Evolutionary conservation across 2,329 filamentous ascomycete genomes (phyloP).

Genomic region (Nothophaeocryptopus gaeumannii): DNA sequence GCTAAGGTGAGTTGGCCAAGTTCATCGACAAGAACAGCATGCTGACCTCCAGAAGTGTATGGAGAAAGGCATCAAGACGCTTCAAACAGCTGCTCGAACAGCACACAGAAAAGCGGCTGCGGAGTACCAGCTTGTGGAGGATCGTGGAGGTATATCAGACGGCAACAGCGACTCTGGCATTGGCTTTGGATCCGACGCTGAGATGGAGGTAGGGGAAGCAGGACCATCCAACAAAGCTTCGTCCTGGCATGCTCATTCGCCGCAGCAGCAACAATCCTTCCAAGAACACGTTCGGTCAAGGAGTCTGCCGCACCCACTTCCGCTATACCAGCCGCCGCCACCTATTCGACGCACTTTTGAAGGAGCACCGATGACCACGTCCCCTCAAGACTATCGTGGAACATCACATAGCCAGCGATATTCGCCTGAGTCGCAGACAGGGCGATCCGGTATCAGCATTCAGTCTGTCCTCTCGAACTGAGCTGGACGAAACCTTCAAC

Average conservation of each 20-base stretch:
- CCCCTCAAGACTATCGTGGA: conserved; percentile 18
- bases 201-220: conserved; percentile 36
- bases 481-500: not conserved
- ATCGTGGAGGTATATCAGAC: conserved; percentile 41
- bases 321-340: conserved; percentile 36
- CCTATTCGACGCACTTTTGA: conserved; percentile 24
- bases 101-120: conserved; percentile 61
- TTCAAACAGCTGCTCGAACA: conserved; percentile 67
- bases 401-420: conserved; percentile 16
- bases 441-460: conserved; percentile 31
- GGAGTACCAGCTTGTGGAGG: conserved; percentile 36
- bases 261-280: conserved; percentile 15
- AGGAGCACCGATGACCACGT: conserved; percentile 15
- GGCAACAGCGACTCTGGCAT: conserved; percentile 67
- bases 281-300: conserved; percentile 31
- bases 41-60: conserved; percentile 60
- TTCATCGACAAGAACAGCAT: conserved; percentile 35
- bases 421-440: conserved; percentile 27
- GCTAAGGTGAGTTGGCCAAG: conserved; percentile 64
- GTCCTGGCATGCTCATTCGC: conserved; percentile 27
- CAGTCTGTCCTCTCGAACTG: conserved; percentile 31
- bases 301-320: conserved; percentile 34
- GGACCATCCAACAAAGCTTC: conserved; percentile 22
- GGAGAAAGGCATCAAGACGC: conserved; percentile 78
- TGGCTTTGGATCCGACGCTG: conserved; percentile 52